Conservation (phyloP, 768 basidiomycete genomes). For the Trametes punicea region DNA sequence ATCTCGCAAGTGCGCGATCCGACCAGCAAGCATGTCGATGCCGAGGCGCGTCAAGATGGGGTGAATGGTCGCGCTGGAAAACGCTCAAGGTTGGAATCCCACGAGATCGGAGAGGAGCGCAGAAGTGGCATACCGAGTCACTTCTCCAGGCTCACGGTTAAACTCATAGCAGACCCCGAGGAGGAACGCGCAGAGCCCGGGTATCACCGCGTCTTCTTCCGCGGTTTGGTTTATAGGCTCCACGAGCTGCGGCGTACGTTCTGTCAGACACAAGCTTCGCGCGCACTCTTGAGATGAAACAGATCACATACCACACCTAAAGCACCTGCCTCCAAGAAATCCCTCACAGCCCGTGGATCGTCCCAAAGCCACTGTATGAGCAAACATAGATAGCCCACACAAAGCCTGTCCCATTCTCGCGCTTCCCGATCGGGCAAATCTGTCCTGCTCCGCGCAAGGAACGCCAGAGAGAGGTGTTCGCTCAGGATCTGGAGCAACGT, state of each 20-base stretch:
- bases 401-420: slow-evolving; percentile 87
- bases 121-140: slow-evolving; percentile 67
- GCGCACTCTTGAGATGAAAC: neutral
- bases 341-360: slow-evolving; percentile 81
- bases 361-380: slow-evolving; percentile 97
- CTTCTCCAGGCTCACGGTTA: slow-evolving; percentile 92
- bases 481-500: slow-evolving; percentile 79
- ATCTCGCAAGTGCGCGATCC: slow-evolving; percentile 84
- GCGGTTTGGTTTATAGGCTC: slow-evolving; percentile 91
- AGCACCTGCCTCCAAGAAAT: slow-evolving; percentile 88
- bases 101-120: neutral
- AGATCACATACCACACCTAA: slow-evolving; percentile 73
- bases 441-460: slow-evolving; percentile 70
- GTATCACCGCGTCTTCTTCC: slow-evolving; percentile 81
- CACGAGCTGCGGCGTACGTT: slow-evolving; percentile 60
- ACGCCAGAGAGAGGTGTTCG: slow-evolving; percentile 86
- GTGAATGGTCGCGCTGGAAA: slow-evolving; percentile 71
- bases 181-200: slow-evolving; percentile 87
- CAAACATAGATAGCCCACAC: slow-evolving; percentile 80
- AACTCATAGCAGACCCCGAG: slow-evolving; percentile 96
- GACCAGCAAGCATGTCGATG: slow-evolving; percentile 81
- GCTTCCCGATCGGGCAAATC: slow-evolving; percentile 67
- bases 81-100: neutral
- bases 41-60: slow-evolving; percentile 90
- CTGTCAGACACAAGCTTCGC: neutral